phyloP scores from a whole-genome alignment of 1,139 yeast species.

The Kurtzmaniella natalensis region DNA sequence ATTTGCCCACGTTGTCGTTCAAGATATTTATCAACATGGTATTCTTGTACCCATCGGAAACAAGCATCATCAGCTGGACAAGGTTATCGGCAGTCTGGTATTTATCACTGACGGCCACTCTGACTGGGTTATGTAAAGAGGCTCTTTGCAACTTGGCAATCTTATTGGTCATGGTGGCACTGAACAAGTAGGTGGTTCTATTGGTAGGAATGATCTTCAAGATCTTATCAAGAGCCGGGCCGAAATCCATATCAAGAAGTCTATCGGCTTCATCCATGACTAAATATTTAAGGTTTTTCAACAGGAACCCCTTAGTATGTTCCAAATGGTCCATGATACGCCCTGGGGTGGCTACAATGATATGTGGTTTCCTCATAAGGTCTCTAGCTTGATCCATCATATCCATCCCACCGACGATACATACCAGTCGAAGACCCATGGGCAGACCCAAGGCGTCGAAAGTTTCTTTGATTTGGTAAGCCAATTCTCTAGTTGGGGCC shows the following conservation, averaged over 20 bases:
- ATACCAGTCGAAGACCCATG: constrained; percentile 85
- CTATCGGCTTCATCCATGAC: constrained; percentile 98
- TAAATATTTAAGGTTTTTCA: constrained; percentile 73
- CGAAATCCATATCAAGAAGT: constrained; percentile 92
- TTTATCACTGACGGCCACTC: constrained; percentile 83
- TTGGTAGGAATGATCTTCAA: constrained; percentile 79
- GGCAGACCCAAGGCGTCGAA: constrained; percentile 88
- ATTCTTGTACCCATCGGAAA: constrained; percentile 89
- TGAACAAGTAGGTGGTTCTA: constrained; percentile 82
- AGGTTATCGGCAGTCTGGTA: constrained; percentile 92
- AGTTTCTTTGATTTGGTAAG: constrained; percentile 92
- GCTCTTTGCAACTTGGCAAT: constrained; percentile 95
- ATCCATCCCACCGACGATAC: constrained; percentile 97
- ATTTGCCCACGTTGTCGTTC: constrained; percentile 82
- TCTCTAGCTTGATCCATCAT: constrained; percentile 98
- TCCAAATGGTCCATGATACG: constrained; percentile 93
- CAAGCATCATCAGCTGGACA: constrained; percentile 84
- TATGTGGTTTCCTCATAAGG: constrained; percentile 88
- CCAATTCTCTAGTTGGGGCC: constrained; percentile 96
- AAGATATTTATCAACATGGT: constrained; percentile 78
- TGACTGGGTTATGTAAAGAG: constrained; percentile 81
- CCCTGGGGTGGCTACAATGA: constrained; percentile 79
- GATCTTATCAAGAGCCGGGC: constrained; percentile 87
- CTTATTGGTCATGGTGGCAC: constrained; percentile 95
- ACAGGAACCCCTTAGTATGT: constrained; percentile 85